Conservation (phyloP, 2,329 filamentous ascomycete genomes). For the Neonectria hederae region DNA sequence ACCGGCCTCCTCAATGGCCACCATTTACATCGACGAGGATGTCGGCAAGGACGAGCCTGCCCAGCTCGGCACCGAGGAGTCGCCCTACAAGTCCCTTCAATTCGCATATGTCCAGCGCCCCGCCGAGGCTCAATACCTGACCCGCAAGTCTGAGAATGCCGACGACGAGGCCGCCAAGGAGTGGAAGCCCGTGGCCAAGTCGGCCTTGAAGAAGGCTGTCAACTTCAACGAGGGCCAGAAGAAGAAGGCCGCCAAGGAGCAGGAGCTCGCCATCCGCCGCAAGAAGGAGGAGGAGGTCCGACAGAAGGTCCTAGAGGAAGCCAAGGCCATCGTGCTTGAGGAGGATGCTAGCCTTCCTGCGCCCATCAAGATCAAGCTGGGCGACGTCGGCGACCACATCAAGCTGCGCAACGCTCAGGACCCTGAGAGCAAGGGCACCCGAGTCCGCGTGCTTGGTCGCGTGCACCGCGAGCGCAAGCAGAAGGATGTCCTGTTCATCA, state of each 20-base stretch:
- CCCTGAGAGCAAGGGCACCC: conserved; percentile 43
- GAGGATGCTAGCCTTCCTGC: conserved; percentile 79
- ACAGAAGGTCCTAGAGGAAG: conserved; percentile 38
- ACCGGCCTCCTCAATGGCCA: conserved; percentile 33
- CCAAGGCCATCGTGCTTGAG: conserved; percentile 42
- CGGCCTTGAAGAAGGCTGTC: conserved; percentile 43
- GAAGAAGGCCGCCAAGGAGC: conserved; percentile 44
- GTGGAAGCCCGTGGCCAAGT: conserved; percentile 43
- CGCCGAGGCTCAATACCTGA: conserved; percentile 44
- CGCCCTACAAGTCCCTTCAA: conserved; percentile 83
- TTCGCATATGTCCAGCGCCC: conserved; percentile 72
- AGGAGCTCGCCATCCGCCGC: conserved; percentile 32
- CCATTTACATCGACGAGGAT: conserved; percentile 74
- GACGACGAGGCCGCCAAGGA: conserved; percentile 49
- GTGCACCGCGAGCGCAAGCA: conserved; percentile 85
- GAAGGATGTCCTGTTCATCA: conserved; percentile 87
- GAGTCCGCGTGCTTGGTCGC: conserved; percentile 82
- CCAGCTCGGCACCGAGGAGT: conserved; percentile 73
- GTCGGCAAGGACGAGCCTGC: conserved; percentile 76
- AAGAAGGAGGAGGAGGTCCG: conserved; percentile 37
- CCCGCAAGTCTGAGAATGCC: conserved; percentile 66
- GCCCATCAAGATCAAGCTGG: conserved; percentile 79
- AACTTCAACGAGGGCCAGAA: conserved; percentile 38
- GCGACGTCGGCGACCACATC: conserved; percentile 49
- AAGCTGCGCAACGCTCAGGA: conserved; percentile 48